Evolutionary conservation across 1,284 basidiomycete genomes (phyloP).

Genomic region (Pyrrhoderma noxium): DNA sequence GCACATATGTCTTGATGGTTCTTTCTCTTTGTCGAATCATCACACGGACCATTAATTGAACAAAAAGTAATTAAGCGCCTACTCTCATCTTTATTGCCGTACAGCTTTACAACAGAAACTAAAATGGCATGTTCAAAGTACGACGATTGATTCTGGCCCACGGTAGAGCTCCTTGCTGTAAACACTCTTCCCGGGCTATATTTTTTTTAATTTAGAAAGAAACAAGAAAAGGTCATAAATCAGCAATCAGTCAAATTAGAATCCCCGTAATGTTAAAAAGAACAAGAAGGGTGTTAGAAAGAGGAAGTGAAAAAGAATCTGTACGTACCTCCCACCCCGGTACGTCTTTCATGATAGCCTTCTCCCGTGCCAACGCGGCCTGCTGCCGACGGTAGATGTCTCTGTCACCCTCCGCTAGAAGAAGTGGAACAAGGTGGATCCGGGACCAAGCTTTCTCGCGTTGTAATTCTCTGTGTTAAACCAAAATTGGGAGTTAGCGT

Average conservation of each 20-base stretch:
- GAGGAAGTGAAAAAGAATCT: not conserved
- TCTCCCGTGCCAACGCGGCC: slow-evolving; percentile 61
- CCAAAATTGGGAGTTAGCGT: not conserved
- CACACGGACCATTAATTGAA: too few relatives aligned
- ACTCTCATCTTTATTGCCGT: too few relatives aligned
- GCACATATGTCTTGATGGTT: too few relatives aligned
- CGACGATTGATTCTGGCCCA: slow-evolving; percentile 53
- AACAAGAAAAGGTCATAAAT: slow-evolving; percentile 5
- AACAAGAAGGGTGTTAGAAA: not conserved
- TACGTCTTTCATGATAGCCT: slow-evolving; percentile 48
- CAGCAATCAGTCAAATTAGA: slow-evolving; percentile 7
- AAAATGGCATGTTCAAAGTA: slow-evolving; percentile 36
- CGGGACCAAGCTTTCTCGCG: slow-evolving; percentile 95
- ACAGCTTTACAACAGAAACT: not conserved
- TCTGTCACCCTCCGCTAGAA: slow-evolving; percentile 90
- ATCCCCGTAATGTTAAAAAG: not conserved
- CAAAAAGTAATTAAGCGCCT: too few relatives aligned
- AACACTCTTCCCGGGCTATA: slow-evolving; percentile 70
- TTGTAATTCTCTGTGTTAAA: slow-evolving; percentile 78
- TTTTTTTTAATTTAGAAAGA: too few relatives aligned
- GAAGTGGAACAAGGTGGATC: slow-evolving; percentile 88
- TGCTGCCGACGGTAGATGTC: slow-evolving; percentile 80
- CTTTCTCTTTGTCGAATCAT: too few relatives aligned
- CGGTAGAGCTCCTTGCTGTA: slow-evolving; percentile 83
- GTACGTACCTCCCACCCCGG: slow-evolving; percentile 81